A percentile compares a stretch with the other conserved stretches of the same genome.
These are phyloP conservation scores for Ogataea wickerhamii DNA, from an alignment of 805 yeast species.

Conservation along the genomic window DNA sequence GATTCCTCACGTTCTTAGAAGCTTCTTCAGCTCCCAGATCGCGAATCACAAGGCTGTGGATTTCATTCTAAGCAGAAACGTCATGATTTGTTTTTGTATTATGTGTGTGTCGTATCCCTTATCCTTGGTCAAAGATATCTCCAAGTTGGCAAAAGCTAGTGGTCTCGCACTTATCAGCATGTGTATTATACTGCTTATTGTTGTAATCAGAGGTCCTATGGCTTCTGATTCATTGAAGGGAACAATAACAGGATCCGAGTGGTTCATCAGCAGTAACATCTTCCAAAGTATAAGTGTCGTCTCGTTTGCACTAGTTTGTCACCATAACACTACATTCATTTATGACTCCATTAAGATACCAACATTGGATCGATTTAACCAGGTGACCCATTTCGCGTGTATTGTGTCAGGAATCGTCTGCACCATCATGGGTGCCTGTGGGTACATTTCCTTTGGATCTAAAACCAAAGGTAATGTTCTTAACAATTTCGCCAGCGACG, in stretches of 20 bases:
- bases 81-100: slow-evolving; percentile 69
- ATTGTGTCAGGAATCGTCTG: slow-evolving; percentile 77
- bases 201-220: slow-evolving; percentile 69
- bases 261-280: slow-evolving; percentile 58
- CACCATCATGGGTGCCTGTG: slow-evolving; percentile 72
- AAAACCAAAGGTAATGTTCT: slow-evolving; percentile 82
- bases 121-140: slow-evolving; percentile 74
- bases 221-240: slow-evolving; percentile 48
- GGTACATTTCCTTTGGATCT: slow-evolving; percentile 70
- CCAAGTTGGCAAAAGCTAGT: slow-evolving; percentile 81
- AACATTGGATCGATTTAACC: slow-evolving; percentile 68
- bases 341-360: slow-evolving; percentile 79
- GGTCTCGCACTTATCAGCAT: slow-evolving; percentile 83
- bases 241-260: slow-evolving; percentile 37
- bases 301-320: slow-evolving; percentile 93
- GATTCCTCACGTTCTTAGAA: slow-evolving; percentile 79
- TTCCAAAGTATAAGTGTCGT: slow-evolving; percentile 93
- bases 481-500: slow-evolving; percentile 79
- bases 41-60: slow-evolving; percentile 38
- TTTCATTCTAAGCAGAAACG: slow-evolving; percentile 60
- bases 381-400: slow-evolving; percentile 80
- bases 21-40: slow-evolving; percentile 51
- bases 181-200: slow-evolving; percentile 72
- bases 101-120: slow-evolving; percentile 76
- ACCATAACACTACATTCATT: slow-evolving; percentile 88